Base-by-base conservation (phyloP, 139 green algal genomes). In the Chlamydomonas schloesseri region DNA sequence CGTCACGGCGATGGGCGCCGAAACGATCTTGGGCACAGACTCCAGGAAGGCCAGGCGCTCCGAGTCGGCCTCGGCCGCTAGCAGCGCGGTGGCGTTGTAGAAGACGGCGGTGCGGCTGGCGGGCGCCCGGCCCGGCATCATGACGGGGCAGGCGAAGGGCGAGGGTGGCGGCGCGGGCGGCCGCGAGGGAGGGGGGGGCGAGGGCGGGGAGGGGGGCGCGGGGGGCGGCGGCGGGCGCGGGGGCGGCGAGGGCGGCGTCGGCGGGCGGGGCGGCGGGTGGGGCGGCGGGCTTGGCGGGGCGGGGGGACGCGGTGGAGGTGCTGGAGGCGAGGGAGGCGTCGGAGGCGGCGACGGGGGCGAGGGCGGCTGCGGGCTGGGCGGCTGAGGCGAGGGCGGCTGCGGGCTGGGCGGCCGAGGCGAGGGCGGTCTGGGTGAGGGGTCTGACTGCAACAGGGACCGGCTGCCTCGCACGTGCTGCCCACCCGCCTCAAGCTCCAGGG, bases 71-170 rank as follows among this genome's bases (percentile, higher is more conserved):
- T 76, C 65, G 13, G 80, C 50, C 3, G 8, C 9, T 33, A 31
- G 8, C 17, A 86, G 46, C 34, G 20, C 28, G 21, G 47, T 47
- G 29, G 31, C 34, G 80, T 86, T 78, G 80, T 62, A 77, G 50
- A 86, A 86, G 3, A 28, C 28, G 15, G 50, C 18, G 5, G 28
- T 46, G 28, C 29, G 31, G 31, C 33, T 15, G 26, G 31, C 53
- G 3, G 34, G 10, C 23, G 42, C 37, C 1, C 80, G 80, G 47
- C 80, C 80, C 11, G 80, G 80, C 47, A 86, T 78, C 13, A 60
- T 24, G 14, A 21, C 14, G 29, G 78, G 78, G 78, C 78, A 84
- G 64, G 78, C 46, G 78, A 75, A 84, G 5, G 78, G 78, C 64
- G 78, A 74, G 20, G 78, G 78, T 17, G 78, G 78, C 64, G 78